Evolutionary conservation across 2,329 filamentous ascomycete genomes (phyloP).

Genomic region (Epichloe gansuensis): DNA sequence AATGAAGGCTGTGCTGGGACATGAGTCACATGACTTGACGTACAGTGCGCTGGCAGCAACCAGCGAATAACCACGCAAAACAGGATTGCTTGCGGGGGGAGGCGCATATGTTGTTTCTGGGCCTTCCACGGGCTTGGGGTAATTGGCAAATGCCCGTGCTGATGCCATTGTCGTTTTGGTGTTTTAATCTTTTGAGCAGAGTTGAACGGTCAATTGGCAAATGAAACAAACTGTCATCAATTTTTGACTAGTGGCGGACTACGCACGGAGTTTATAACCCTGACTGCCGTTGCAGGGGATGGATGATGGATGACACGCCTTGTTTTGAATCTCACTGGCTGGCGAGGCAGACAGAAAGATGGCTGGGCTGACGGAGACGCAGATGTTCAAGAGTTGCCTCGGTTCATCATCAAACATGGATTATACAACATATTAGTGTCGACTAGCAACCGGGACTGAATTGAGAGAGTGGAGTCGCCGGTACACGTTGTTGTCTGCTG

Average conservation of each 20-base stretch:
- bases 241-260: no score
- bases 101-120: conserved; percentile 24
- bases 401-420: neutral
- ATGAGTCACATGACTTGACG: neutral
- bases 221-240: no score
- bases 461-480: no score
- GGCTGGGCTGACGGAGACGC: neutral
- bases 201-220: neutral
- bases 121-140: conserved; percentile 24
- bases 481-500: no score
- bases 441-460: neutral
- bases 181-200: neutral
- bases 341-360: no score
- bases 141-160: conserved; percentile 24
- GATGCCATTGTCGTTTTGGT: conserved; percentile 1
- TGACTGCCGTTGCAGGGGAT: neutral
- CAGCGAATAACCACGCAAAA: conserved; percentile 52
- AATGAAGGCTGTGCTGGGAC: neutral
- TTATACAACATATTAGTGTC: neutral
- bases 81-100: conserved; percentile 49
- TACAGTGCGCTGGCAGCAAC: conserved; percentile 12
- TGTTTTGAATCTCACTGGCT: no score
- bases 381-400: neutral
- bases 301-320: no score
- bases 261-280: neutral